Evolutionary conservation across 2,329 filamentous ascomycete species (phyloP), one percentile per base, ranked within the genome.

Genomic region (Venturia carpophila): DNA sequence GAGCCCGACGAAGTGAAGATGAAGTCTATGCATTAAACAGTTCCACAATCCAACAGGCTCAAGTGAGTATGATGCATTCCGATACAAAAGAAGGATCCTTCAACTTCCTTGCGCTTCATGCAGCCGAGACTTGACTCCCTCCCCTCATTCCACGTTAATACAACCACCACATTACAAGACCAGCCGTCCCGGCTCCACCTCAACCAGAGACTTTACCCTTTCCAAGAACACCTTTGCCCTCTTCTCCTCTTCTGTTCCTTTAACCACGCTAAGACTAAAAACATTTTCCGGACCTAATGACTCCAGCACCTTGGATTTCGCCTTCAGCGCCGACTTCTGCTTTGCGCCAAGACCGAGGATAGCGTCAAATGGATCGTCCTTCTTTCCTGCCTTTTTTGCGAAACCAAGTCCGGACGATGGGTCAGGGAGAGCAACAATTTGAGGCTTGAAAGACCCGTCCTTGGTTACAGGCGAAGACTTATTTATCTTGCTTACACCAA

Each of bases 161-260:
- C 15, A 27, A 10, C 21, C 21, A 27, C 15, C 52, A 27, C 15
- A 42, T 39, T 71, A 77, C 43, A 77, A 71, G 34, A 77, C 73
- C 43, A 77, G 68, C 39, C 73, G 70, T 43, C 75, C 75, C 10
- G 75, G 75, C 65, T 77, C 74, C 17, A 66, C 72, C 67, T 77
- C 75, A 70, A 99, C 77, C 34, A 93, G 87, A 58, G 82, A 79
- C 85, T 96, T 97, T 73, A 97, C 84, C 70, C 91, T 85, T 77
- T 93, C 88, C 68, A 99, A 77, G 79, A 97, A 99, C 13, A 87
- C 82, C 72, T 84, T 82, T 17, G 91, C 94, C 71, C 92, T 83
- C 79, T 87, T 85, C 82, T 92, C 89, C 75, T 99, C 94, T 10
- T 58, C 52, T 27, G 52, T 58, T 84, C 85, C 77, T 11, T 84